phyloP scores from a whole-genome alignment of 1,139 yeast species.

The Saccharomycopsis crataegensis region DNA sequence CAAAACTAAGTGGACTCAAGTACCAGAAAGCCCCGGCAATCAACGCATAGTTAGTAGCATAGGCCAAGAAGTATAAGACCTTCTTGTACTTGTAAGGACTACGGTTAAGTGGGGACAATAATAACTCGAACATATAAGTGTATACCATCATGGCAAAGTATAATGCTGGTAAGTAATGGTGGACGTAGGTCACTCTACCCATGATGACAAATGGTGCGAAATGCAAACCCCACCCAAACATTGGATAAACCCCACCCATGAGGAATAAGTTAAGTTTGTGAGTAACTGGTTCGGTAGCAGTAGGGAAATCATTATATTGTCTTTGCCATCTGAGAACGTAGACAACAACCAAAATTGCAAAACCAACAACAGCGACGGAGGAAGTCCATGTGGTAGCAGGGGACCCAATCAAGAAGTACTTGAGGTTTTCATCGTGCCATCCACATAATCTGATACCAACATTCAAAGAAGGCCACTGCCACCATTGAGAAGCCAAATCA shows the following conservation, averaged over 20 bases:
- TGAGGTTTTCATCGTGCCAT: constrained; percentile 76
- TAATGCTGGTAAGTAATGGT: constrained; percentile 93
- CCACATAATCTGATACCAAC: constrained; percentile 94
- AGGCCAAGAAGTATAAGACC: constrained; percentile 29
- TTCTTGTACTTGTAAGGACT: constrained; percentile 26
- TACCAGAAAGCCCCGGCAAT: constrained; percentile 64
- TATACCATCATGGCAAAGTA: constrained; percentile 87
- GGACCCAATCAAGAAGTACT: constrained; percentile 86
- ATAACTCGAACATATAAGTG: constrained; percentile 65
- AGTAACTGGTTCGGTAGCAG: constrained; percentile 27
- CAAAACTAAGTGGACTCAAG: constrained; percentile 76
- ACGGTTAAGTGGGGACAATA: constrained; percentile 25
- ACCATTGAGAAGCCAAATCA: constrained; percentile 81
- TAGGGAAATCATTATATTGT: constrained; percentile 65
- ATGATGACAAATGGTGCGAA: constrained; percentile 83
- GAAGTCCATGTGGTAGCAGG: constrained; percentile 96
- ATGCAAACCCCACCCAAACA: constrained; percentile 94
- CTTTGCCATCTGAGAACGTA: constrained; percentile 90
- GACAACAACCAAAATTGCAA: constrained; percentile 47
- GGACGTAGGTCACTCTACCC: constrained; percentile 97
- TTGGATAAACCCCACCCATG: constrained; percentile 85
- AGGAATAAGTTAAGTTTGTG: constrained; percentile 38
- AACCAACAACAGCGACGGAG: constrained; percentile 55
- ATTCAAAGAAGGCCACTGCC: constrained; percentile 98
- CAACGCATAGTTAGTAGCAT: constrained; percentile 41